A percentile compares a stretch with the other conserved stretches of the same genome.
Evolutionary conservation across 345 rosid genomes (phyloP).

Genomic region (Salix exigua): DNA sequence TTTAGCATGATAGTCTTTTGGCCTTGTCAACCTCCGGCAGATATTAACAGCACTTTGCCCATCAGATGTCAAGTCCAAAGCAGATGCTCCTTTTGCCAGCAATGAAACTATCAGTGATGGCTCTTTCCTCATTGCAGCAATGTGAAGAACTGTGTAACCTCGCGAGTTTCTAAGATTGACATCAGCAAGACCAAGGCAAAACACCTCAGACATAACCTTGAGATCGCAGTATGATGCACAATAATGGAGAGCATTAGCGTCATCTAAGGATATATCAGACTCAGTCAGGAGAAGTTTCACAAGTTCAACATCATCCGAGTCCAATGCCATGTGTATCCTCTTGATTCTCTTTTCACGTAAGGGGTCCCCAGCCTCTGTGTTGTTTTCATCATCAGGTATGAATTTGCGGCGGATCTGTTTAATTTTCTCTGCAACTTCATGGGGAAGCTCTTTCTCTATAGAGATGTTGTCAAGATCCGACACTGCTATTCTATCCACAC

Average conservation of each 20-base stretch:
- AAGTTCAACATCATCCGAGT: conserved; percentile 93
- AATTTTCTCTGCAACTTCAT: conserved; percentile 54
- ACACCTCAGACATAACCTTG: conserved; percentile 77
- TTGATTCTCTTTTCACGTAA: conserved; percentile 54
- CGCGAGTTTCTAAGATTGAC: conserved; percentile 66
- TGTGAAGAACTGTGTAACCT: conserved; percentile 82
- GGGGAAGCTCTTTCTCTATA: conserved; percentile 81
- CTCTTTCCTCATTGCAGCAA: conserved; percentile 87
- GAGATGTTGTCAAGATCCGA: conserved; percentile 69
- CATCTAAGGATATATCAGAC: conserved; percentile 69
- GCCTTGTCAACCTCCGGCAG: conserved; percentile 77
- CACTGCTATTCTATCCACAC: conserved; percentile 76
- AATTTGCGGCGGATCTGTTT: conserved; percentile 44
- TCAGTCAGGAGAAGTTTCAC: conserved; percentile 78
- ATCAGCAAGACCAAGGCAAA: conserved; percentile 60
- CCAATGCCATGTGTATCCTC: conserved; percentile 85
- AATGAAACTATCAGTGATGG: conserved; percentile 66
- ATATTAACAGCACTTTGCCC: conserved; percentile 81
- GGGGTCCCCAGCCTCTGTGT: conserved; percentile 29
- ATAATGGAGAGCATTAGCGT: conserved; percentile 83
- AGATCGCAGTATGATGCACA: conserved; percentile 91
- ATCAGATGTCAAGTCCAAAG: conserved; percentile 62
- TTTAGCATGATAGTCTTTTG: conserved; percentile 76
- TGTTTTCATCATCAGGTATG: conserved; percentile 36
- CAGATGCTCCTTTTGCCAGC: conserved; percentile 66